phyloP scores from a whole-genome alignment of 2,329 filamentous ascomycete species.

The Byssothecium circinans region DNA sequence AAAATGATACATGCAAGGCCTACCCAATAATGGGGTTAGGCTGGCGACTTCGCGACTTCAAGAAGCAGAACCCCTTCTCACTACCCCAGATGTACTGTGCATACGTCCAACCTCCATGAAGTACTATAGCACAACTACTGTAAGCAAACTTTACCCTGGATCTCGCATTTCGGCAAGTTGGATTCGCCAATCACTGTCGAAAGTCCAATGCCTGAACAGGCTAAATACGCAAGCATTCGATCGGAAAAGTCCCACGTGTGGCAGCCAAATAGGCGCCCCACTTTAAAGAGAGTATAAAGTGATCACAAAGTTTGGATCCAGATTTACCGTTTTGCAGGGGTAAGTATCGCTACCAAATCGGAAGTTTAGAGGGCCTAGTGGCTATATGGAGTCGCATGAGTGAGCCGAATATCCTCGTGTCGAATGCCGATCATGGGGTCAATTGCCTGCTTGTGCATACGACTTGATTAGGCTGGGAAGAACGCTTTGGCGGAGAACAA shows the following conservation, averaged over 20 bases:
- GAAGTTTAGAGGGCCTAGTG: slow-evolving; percentile 3
- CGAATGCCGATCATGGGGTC: slow-evolving; percentile 8
- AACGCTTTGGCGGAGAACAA: too few relatives aligned
- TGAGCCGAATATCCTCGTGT: background rate
- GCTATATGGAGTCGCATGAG: slow-evolving; percentile 8
- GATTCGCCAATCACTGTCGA: background rate
- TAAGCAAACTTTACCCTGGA: background rate
- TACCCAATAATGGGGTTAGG: too few relatives aligned
- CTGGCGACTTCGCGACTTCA: too few relatives aligned
- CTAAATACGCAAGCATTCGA: background rate
- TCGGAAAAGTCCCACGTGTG: background rate
- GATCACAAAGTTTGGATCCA: background rate
- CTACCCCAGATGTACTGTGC: background rate
- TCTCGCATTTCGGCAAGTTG: background rate
- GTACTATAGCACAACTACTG: too few relatives aligned
- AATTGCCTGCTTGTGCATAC: background rate
- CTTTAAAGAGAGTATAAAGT: slow-evolving; percentile 9
- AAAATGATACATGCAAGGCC: too few relatives aligned
- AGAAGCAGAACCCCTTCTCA: too few relatives aligned
- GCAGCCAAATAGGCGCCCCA: slow-evolving; percentile 5
- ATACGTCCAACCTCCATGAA: too few relatives aligned
- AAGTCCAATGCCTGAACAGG: background rate
- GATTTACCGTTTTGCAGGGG: background rate
- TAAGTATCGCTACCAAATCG: slow-evolving; percentile 9
- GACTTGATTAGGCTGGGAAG: too few relatives aligned